A percentile compares a stretch with the other conserved stretches of the same genome.
Evolutionary conservation across 2,329 filamentous ascomycete species (phyloP).

Genomic region (Byssothecium circinans): DNA sequence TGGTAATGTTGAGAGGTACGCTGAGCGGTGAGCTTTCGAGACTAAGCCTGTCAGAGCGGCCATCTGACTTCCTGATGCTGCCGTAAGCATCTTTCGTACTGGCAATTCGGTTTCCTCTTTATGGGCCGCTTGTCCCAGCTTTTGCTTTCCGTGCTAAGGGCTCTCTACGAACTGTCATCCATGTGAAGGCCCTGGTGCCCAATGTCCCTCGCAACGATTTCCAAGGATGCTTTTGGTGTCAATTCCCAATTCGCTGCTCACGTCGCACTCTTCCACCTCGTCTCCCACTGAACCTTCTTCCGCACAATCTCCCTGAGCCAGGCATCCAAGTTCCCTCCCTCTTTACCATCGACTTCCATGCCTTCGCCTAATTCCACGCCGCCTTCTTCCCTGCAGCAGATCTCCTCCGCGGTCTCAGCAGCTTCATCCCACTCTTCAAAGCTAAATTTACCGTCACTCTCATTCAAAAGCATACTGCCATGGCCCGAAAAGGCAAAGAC

Average conservation of each 20-base stretch:
- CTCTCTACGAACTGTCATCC: not conserved
- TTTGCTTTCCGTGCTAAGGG: not conserved
- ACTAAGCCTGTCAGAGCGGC: not conserved
- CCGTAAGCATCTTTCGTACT: no score
- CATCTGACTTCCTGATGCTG: not conserved
- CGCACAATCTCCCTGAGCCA: slow-evolving; percentile 47
- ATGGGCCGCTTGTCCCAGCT: no score
- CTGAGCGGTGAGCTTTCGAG: not conserved
- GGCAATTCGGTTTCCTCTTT: no score
- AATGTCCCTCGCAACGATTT: no score
- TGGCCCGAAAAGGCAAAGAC: slow-evolving; percentile 72
- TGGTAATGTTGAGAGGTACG: not conserved
- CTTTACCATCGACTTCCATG: slow-evolving; percentile 44
- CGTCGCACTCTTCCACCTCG: slow-evolving; percentile 46
- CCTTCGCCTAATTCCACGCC: slow-evolving; percentile 38
- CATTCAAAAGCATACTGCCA: slow-evolving; percentile 73
- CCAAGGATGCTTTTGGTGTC: not conserved
- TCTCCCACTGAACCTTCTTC: slow-evolving; percentile 44
- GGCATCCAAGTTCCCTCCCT: slow-evolving; percentile 34
- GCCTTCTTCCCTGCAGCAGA: slow-evolving; percentile 60
- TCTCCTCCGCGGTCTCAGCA: slow-evolving; percentile 63
- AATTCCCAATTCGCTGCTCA: not conserved
- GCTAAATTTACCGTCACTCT: slow-evolving; percentile 80
- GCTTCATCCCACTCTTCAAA: slow-evolving; percentile 74
- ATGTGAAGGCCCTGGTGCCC: not conserved